Evolutionary conservation across 73 alveolate species (phyloP), one percentile per base, ranked within the genome.

Genomic region (Paraurostyla sp.): DNA sequence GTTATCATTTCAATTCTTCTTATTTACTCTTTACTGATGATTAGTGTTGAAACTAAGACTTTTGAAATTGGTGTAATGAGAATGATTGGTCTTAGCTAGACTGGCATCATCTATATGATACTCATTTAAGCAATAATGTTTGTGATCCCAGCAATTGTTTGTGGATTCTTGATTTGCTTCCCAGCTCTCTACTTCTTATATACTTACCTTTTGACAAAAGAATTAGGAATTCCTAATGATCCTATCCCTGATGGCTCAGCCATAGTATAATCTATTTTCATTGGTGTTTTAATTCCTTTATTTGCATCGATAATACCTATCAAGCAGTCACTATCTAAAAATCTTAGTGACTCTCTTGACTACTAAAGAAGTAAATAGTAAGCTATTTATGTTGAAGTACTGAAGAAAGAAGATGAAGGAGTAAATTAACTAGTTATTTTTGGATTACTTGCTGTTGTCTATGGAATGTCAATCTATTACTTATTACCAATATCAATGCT

Each of bases 391-490:
- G 75, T 83, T 7, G 76, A 84, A 62, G 60, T 91, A 43, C 43
- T 91, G 30, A 73, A 91, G 48, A 85, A 80, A 18, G 87, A 84
- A 29, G 86, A 85, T 40, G 33, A 69, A 15, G 81, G 73, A 52
- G 11, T 35, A 15, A 29, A 56, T 27, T 69, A 86, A 11, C 46
- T 46, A n/a, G 76, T 85, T 1, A 56, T 83, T 23, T 98, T 97
- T 82, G 99, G 99, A 15, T 56, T 93, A 11, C 71, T 98, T n/a
- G 92, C 99, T 41, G 97, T 97, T 25, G 85, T 98, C 57, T 97
- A 96, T 93, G 99, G 99, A 0, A 91, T 98, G 30, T 86, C 98
- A 6, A 95, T 98, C 54, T 98, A 97, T 85, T 98, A 97, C 90
- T 96, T 97, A 83, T 88, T 98, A 59, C 99, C 99, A 15, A 71